These are phyloP conservation scores for Amaranthus palmeri DNA, from an alignment of 148 eudicot genomes.

Conservation along the genomic window DNA sequence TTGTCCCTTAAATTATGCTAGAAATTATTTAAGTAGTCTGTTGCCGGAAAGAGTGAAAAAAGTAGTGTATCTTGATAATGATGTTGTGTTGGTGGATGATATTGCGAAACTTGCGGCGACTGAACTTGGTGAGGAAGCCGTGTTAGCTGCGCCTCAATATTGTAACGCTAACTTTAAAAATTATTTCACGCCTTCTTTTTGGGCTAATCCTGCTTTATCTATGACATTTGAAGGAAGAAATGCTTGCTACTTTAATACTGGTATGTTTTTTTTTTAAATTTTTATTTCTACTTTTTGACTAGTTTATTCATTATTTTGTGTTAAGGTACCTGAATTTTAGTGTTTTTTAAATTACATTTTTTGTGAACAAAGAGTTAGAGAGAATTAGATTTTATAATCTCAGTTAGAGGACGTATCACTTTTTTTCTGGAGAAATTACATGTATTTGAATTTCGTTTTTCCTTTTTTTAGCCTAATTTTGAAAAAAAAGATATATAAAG, in stretches of 20 bases:
- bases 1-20: slow-evolving; percentile 72
- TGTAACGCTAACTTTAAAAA: slow-evolving; percentile 63
- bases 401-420: too few relatives aligned
- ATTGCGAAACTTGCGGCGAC: slow-evolving; percentile 51
- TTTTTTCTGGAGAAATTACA: too few relatives aligned
- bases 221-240: slow-evolving; percentile 50
- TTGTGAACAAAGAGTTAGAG: too few relatives aligned
- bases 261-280: slow-evolving; percentile 1
- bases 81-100: slow-evolving; percentile 75
- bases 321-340: too few relatives aligned
- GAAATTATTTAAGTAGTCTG: slow-evolving; percentile 61
- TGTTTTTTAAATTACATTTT: too few relatives aligned
- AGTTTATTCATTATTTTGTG: too few relatives aligned
- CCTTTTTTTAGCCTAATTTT: too few relatives aligned
- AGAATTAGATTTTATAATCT: too few relatives aligned
- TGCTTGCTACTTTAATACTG: slow-evolving; percentile 83
- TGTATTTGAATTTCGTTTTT: too few relatives aligned
- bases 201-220: slow-evolving; percentile 76
- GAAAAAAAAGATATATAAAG: too few relatives aligned
- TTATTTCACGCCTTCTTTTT: slow-evolving; percentile 73
- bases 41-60: slow-evolving; percentile 41
- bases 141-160: slow-evolving; percentile 76
- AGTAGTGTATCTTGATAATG: slow-evolving; percentile 79
- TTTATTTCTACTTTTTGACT: background rate
- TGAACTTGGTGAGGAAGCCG: slow-evolving; percentile 36